phyloP scores from a whole-genome alignment of 331 rosid genomes.

The Erythrophleum ivorense region DNA sequence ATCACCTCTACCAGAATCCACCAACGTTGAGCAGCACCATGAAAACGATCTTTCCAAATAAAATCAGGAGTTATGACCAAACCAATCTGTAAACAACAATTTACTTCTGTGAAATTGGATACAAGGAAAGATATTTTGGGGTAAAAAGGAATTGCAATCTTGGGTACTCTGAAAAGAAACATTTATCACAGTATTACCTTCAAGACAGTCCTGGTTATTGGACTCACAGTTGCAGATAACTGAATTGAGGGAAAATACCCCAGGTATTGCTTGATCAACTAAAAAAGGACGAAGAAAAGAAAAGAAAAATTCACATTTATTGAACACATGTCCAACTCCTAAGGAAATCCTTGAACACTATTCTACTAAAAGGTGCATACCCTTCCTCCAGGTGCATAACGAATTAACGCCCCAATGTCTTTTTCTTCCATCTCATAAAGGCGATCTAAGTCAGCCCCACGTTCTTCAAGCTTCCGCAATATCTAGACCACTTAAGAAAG shows the following conservation, averaged over 20 bases:
- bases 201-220: slow-evolving; percentile 94
- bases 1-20: slow-evolving; percentile 98
- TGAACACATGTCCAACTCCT: slow-evolving; percentile 32
- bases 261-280: slow-evolving; percentile 85
- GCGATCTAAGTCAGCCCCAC: slow-evolving; percentile 85
- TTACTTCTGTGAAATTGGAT: slow-evolving; percentile 24
- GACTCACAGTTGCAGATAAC: slow-evolving; percentile 91
- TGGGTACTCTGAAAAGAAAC: slow-evolving; percentile 4
- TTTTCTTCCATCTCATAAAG: slow-evolving; percentile 92
- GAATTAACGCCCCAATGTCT: slow-evolving; percentile 90
- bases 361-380: slow-evolving; percentile 52
- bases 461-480: slow-evolving; percentile 84
- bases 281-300: slow-evolving; percentile 35
- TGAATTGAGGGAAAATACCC: slow-evolving; percentile 93
- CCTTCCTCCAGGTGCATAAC: slow-evolving; percentile 91
- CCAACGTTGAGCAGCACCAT: slow-evolving; percentile 88
- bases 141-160: slow-evolving; percentile 27
- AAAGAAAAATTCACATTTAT: slow-evolving; percentile 24
- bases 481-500: slow-evolving; percentile 56
- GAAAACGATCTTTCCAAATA: slow-evolving; percentile 94
- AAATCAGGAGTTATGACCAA: slow-evolving; percentile 72
- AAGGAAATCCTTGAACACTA: slow-evolving; percentile 31
- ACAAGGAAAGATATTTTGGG: slow-evolving; percentile 7
- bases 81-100: slow-evolving; percentile 63
- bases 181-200: slow-evolving; percentile 59